These are phyloP conservation scores for Cordyceps pruinosa DNA, from an alignment of 2,329 filamentous ascomycete genomes.

Conservation along the genomic window DNA sequence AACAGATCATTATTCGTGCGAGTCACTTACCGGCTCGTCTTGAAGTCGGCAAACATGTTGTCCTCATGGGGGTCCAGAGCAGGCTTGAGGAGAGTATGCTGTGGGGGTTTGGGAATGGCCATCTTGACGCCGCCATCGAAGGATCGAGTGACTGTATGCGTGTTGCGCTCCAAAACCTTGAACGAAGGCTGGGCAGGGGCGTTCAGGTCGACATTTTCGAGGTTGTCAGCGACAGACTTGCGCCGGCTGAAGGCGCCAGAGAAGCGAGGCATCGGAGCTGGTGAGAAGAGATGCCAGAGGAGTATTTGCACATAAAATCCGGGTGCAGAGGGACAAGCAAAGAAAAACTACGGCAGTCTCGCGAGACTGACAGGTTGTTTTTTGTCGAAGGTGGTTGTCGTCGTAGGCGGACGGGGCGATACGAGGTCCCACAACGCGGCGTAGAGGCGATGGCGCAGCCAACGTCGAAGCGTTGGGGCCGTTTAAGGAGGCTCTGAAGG, in stretches of 20 bases:
- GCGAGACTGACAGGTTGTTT: not conserved
- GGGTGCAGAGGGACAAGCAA: not conserved
- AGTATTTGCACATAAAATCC: constrained; percentile 1
- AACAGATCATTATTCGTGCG: constrained; percentile 12
- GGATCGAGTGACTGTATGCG: constrained; percentile 37
- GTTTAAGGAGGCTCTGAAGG: constrained; percentile 1
- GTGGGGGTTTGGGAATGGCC: constrained; percentile 29
- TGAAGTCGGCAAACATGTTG: constrained; percentile 52
- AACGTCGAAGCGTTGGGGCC: constrained; percentile 9
- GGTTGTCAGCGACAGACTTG: constrained; percentile 51
- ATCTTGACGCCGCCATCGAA: constrained; percentile 45
- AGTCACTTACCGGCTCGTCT: constrained; percentile 46
- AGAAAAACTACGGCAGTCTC: not conserved
- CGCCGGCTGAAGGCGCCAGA: constrained; percentile 52
- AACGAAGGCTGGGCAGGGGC: constrained; percentile 45
- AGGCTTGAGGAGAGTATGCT: constrained; percentile 31
- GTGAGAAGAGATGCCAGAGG: constrained; percentile 14
- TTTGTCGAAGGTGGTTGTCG: not conserved
- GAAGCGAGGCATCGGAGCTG: constrained; percentile 54
- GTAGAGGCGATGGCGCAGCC: not conserved
- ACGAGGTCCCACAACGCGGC: constrained; percentile 12
- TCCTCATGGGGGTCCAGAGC: constrained; percentile 38
- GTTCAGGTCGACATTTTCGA: constrained; percentile 42
- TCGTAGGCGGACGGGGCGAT: constrained; percentile 7
- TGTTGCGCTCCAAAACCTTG: constrained; percentile 49